phyloP scores from a whole-genome alignment of 2,329 filamentous ascomycete species.

The Xylaria hypoxylon region DNA sequence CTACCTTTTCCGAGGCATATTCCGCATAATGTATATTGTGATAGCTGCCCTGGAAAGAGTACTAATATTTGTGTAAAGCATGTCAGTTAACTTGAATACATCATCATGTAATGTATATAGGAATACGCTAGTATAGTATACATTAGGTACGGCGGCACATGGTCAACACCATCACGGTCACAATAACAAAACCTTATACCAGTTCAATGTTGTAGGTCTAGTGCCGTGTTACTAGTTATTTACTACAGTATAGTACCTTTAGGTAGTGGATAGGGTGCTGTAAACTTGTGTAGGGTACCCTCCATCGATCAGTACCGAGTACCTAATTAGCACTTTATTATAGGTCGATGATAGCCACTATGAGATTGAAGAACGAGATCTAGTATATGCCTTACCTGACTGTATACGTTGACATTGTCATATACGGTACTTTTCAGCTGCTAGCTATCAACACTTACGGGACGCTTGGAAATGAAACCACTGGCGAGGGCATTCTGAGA shows the following conservation, averaged over 20 bases:
- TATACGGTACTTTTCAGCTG: not conserved
- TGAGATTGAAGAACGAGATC: slow-evolving; percentile 3
- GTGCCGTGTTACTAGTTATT: slow-evolving; percentile 28
- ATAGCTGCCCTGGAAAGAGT: slow-evolving; percentile 1
- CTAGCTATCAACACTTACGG: not conserved
- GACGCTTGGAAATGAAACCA: slow-evolving; percentile 4
- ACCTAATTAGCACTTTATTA: not conserved
- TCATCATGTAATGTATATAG: not conserved
- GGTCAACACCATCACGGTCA: not conserved
- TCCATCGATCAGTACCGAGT: not conserved
- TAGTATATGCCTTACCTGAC: not conserved
- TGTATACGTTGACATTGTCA: not conserved
- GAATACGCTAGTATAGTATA: not conserved
- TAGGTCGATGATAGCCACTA: not conserved
- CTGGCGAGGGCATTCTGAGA: not conserved
- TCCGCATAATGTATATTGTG: slow-evolving; percentile 7
- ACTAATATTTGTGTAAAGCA: slow-evolving; percentile 11
- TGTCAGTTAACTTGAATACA: slow-evolving; percentile 14
- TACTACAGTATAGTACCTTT: not conserved
- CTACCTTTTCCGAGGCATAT: slow-evolving; percentile 4
- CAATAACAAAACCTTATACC: slow-evolving; percentile 5
- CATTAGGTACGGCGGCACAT: not conserved
- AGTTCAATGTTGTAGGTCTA: slow-evolving; percentile 7
- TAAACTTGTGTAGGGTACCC: no score
- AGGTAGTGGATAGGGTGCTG: not conserved